phyloP scores from a whole-genome alignment of 768 basidiomycete genomes.

The Mycena albidolilacea region DNA sequence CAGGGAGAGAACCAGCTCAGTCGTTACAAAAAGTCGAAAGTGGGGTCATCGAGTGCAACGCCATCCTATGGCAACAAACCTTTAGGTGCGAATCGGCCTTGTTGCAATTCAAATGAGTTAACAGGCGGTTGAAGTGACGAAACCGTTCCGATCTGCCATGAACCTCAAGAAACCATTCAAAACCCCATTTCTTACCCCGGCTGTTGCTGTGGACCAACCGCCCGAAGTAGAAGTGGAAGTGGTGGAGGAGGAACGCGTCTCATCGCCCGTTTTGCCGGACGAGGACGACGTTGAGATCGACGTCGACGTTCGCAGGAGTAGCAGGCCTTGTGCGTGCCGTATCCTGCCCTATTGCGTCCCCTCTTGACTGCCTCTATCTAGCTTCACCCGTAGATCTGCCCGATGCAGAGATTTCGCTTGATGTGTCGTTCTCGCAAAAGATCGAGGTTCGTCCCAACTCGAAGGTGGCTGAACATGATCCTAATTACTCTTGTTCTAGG shows the following conservation, averaged over 20 bases:
- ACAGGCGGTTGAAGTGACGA: constrained; percentile 56
- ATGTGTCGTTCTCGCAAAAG: constrained; percentile 37
- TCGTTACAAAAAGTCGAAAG: constrained; percentile 24
- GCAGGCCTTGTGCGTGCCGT: constrained; percentile 23
- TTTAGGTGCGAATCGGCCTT: constrained; percentile 48
- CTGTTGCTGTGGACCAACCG: background rate
- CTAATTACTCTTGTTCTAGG: constrained; percentile 4
- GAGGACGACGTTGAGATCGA: constrained; percentile 23
- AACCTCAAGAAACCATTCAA: constrained; percentile 66
- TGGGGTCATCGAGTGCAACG: background rate
- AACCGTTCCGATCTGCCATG: constrained; percentile 58
- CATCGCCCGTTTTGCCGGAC: background rate
- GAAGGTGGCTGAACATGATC: background rate
- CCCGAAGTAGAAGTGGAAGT: constrained; percentile 20
- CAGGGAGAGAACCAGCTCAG: constrained; percentile 1
- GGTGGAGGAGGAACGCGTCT: constrained; percentile 13
- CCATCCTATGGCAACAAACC: constrained; percentile 36
- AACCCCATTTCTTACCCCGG: constrained; percentile 51
- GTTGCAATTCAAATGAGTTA: background rate
- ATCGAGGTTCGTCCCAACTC: constrained; percentile 23
- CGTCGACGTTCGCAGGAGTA: background rate
- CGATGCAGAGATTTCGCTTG: constrained; percentile 29
- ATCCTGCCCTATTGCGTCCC: background rate
- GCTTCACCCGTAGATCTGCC: constrained; percentile 38
- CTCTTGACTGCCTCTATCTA: constrained; percentile 2